Base-by-base conservation (phyloP, 2,329 filamentous ascomycete species). In the Aspergillus latus region DNA sequence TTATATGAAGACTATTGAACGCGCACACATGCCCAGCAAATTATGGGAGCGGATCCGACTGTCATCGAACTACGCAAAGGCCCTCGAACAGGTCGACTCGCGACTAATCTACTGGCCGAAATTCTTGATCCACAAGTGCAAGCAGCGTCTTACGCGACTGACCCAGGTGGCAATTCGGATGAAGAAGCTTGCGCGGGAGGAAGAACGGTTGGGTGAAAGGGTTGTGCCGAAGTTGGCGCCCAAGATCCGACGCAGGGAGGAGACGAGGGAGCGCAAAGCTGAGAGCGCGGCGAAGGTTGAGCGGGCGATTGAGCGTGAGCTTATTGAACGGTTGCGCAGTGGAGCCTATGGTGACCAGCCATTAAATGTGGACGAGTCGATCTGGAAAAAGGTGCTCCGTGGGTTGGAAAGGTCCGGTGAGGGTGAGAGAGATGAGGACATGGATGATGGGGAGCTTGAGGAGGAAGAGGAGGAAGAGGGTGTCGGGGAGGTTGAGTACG, bases 371-470 rank as follows among this genome's bases (percentile, higher is more conserved):
- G 94, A 95, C 74, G 92, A 97, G 73, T 83, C 84, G 11, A 91
- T 99, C 59, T 99, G 94, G 94, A 95, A 95, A 83, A 96, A 92
- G 83, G 94, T 99, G 6, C 85, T 99, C 65, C 86, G 87, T 59
- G 91, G 91, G 3, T 82, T 99, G 75, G 94, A 99, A 82, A 84
- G 89, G 65, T 88, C 88, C 66, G 92, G 93, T 57, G 87, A 95
- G 68, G 93, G 88, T 44, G 81, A 84, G 62, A 82, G 90, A 53
- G 93, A 97, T 72, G 85, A 92, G 76, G 93, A 97, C 72, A 75
- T 94, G 72, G 93, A 97, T 72, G 87, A 92, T 65, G 93, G 92
- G 8, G 86, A 90, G 64, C 86, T 89, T 28, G 88, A 90, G 3
- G 85, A 89, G 47, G 86, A 88, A 66, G 83, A 86, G 59, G 87